Evolutionary conservation across 1,284 basidiomycete species (phyloP).

Genomic region (Leccinum pachyderme): DNA sequence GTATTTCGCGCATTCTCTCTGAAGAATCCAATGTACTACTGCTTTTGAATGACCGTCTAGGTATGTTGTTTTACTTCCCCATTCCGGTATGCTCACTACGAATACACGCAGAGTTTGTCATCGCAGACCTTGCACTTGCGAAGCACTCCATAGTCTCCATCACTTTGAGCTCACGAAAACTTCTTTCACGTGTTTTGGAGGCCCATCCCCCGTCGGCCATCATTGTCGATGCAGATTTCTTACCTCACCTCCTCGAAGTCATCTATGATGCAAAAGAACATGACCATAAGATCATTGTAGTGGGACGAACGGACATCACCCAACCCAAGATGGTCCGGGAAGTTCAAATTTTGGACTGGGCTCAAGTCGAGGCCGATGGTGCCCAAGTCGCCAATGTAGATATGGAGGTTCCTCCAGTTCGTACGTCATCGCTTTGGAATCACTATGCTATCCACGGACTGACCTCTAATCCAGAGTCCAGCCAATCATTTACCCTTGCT

Average conservation of each 20-base stretch:
- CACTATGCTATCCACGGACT: neutral
- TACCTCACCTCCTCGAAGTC: conserved; percentile 63
- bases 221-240: conserved; percentile 60
- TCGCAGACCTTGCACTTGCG: conserved; percentile 73
- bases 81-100: conserved; percentile 3
- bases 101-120: conserved; percentile 59
- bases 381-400: conserved; percentile 30
- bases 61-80: conserved; percentile 37
- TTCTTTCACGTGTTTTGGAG: conserved; percentile 63
- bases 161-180: conserved; percentile 56
- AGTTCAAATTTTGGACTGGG: conserved; percentile 57
- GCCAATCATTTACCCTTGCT: conserved; percentile 63
- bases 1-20: conserved; percentile 60
- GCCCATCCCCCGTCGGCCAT: conserved; percentile 65
- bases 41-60: conserved; percentile 71
- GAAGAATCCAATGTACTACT: conserved; percentile 67
- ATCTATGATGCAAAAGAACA: conserved; percentile 57
- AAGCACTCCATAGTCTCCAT: conserved; percentile 68
- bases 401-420: conserved; percentile 6
- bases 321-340: conserved; percentile 45
- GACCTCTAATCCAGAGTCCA: conserved; percentile 43
- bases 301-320: conserved; percentile 51
- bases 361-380: conserved; percentile 65
- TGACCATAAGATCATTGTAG: conserved; percentile 62
- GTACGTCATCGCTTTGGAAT: conserved; percentile 18